These are phyloP conservation scores for Cryptococcus neoformans DNA, from an alignment of 1,284 basidiomycete species.

Conservation along the genomic window DNA sequence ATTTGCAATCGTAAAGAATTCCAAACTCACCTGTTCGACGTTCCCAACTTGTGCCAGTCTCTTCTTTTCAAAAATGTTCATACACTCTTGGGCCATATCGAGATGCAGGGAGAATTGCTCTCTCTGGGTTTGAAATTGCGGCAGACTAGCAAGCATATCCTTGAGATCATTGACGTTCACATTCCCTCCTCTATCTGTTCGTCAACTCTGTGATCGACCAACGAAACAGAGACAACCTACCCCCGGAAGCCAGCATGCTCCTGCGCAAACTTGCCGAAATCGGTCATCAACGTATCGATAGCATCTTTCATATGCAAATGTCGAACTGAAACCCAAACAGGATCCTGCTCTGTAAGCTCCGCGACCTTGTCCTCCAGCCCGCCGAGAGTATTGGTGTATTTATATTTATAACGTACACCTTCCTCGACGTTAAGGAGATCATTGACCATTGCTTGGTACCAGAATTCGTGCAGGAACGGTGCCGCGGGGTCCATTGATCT, in stretches of 20 bases:
- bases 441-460: conserved; percentile 98
- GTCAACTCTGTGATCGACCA: conserved; percentile 4
- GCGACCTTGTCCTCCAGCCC: conserved; percentile 83
- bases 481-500: conserved; percentile 89
- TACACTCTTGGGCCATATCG: conserved; percentile 97
- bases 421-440: conserved; percentile 86
- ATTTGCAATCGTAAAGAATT: neutral
- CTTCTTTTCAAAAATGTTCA: conserved; percentile 86
- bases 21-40: conserved; percentile 77
- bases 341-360: conserved; percentile 76
- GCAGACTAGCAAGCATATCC: conserved; percentile 94
- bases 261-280: conserved; percentile 90
- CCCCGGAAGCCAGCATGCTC: conserved; percentile 86
- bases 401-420: conserved; percentile 81
- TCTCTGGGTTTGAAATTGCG: conserved; percentile 92
- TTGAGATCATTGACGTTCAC: conserved; percentile 96
- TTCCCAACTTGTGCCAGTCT: conserved; percentile 81
- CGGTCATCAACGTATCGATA: conserved; percentile 89
- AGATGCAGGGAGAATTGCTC: conserved; percentile 96
- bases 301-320: conserved; percentile 99
- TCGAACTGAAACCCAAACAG: conserved; percentile 85
- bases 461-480: conserved; percentile 95
- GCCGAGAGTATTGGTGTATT: conserved; percentile 74
- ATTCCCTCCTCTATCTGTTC: conserved; percentile 55
- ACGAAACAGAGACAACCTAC: conserved; percentile 31